Evolutionary conservation across 2,329 filamentous ascomycete species (phyloP).

Genomic region (Colletotrichum orbiculare): DNA sequence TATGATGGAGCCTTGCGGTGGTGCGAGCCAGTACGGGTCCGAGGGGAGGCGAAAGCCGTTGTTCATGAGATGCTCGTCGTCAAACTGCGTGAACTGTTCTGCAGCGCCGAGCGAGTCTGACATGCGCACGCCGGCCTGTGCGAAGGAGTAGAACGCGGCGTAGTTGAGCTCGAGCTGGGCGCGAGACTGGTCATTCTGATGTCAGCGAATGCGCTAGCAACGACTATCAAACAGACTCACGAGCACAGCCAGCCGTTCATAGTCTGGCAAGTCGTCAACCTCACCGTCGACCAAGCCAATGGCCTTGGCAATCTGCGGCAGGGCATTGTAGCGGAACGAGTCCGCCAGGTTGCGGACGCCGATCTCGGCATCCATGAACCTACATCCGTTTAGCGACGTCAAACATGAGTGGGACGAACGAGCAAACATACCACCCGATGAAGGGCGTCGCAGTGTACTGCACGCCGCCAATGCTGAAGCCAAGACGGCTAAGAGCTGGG

Average conservation of each 20-base stretch:
- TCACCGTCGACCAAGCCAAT: constrained; percentile 30
- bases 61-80: constrained; percentile 36
- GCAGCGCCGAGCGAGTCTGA: constrained; percentile 34
- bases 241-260: constrained; percentile 32
- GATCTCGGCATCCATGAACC: constrained; percentile 36
- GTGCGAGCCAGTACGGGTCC: constrained; percentile 33
- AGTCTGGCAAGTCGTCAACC: constrained; percentile 32
- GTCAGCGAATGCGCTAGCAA: neutral
- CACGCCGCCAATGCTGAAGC: constrained; percentile 34
- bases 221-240: constrained; percentile 5
- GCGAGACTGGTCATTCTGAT: constrained; percentile 18
- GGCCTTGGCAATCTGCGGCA: constrained; percentile 29
- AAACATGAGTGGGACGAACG: neutral
- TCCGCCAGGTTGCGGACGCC: constrained; percentile 32
- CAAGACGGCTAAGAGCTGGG: constrained; percentile 33
- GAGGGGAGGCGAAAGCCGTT: constrained; percentile 35
- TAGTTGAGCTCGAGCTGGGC: constrained; percentile 36
- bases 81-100: constrained; percentile 33
- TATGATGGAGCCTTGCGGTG: constrained; percentile 33
- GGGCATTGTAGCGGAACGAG: constrained; percentile 33
- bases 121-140: constrained; percentile 33
- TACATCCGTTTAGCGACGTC: constrained; percentile 2
- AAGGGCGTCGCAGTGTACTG: constrained; percentile 34
- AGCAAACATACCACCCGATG: constrained; percentile 21
- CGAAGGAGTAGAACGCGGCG: constrained; percentile 33